These are phyloP conservation scores for Colletotrichum sp. DNA, from an alignment of 2,329 filamentous ascomycete species.

Conservation along the genomic window DNA sequence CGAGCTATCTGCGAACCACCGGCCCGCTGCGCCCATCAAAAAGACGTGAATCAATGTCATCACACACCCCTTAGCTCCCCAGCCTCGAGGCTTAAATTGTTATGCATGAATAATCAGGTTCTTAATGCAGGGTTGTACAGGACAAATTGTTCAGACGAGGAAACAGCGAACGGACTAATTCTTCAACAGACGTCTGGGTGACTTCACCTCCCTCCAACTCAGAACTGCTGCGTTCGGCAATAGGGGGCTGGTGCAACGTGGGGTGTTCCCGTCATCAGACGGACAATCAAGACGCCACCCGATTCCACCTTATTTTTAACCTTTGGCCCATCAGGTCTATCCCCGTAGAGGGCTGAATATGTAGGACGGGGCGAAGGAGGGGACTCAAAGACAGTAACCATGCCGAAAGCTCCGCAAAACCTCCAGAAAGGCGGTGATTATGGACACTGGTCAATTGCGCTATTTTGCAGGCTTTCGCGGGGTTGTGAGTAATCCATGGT, in stretches of 20 bases:
- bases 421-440: neutral
- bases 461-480: neutral
- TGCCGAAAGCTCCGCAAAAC: neutral
- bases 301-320: neutral
- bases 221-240: neutral
- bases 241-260: neutral
- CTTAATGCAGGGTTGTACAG: neutral
- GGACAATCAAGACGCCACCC: neutral
- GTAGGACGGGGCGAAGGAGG: neutral
- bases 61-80: neutral
- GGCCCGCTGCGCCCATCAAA: neutral
- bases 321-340: neutral
- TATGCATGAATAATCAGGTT: neutral
- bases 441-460: neutral
- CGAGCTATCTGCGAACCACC: conserved; percentile 7
- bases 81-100: neutral
- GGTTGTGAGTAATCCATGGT: neutral
- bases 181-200: neutral
- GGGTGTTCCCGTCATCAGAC: neutral
- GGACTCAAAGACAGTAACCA: neutral
- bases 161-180: neutral
- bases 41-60: neutral
- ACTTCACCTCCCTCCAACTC: neutral
- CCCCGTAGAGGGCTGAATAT: neutral
- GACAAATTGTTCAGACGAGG: neutral